A percentile compares a stretch with the other conserved stretches of the same genome.
Conservation (phyloP, 2,329 filamentous ascomycete species). For the Cladobotryum mycophilum region DNA sequence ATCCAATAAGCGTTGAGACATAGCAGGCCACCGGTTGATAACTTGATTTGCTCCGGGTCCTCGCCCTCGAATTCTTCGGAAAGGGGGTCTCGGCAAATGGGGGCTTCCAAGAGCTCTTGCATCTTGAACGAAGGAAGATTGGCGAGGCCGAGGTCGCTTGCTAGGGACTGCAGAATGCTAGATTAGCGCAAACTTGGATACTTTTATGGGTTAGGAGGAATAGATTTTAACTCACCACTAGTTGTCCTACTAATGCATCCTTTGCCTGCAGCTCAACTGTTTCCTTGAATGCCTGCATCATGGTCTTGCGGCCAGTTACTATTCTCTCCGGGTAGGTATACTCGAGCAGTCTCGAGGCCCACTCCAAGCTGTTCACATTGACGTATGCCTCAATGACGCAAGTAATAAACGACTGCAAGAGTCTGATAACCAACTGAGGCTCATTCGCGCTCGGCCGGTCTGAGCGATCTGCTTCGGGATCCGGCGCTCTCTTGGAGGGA, state of each 20-base stretch:
- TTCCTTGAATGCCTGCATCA: constrained; percentile 58
- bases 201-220: not conserved
- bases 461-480: constrained; percentile 47
- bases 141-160: constrained; percentile 54
- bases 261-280: constrained; percentile 54
- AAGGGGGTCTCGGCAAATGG: constrained; percentile 40
- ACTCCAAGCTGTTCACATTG: constrained; percentile 52
- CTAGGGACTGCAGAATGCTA: constrained; percentile 46
- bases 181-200: not conserved
- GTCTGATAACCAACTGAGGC: constrained; percentile 52
- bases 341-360: constrained; percentile 62
- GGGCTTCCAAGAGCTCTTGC: constrained; percentile 35
- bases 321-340: constrained; percentile 58
- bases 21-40: constrained; percentile 53
- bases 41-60: constrained; percentile 45
- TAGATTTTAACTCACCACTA: constrained; percentile 48
- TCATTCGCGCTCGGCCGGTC: constrained; percentile 45
- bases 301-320: constrained; percentile 55
- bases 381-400: constrained; percentile 71
- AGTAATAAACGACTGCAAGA: constrained; percentile 72
- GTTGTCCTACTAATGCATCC: constrained; percentile 63
- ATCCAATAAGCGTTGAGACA: constrained; percentile 57
- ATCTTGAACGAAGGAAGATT: constrained; percentile 41
- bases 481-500: constrained; percentile 51
- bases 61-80: constrained; percentile 39